Conservation (phyloP, 129 eudicot genomes). For the Cynara cardunculus region DNA sequence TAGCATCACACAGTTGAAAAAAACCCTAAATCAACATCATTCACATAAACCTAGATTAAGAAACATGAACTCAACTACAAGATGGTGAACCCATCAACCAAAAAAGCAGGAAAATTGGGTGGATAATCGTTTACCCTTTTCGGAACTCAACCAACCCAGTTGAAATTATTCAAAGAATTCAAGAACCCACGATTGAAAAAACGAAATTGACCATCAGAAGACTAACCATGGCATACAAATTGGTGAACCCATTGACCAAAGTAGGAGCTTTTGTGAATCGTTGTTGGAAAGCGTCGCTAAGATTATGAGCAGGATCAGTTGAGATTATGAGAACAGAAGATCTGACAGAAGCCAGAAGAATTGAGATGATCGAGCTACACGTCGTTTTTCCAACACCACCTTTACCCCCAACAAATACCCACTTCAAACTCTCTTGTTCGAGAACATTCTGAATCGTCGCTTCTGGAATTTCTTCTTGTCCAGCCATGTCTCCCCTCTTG, state of each 20-base stretch:
- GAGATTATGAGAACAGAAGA: slow-evolving; percentile 92
- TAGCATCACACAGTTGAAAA: background rate
- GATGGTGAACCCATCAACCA: background rate
- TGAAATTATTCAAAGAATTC: background rate
- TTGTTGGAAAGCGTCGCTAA: slow-evolving; percentile 97
- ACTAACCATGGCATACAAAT: slow-evolving; percentile 89
- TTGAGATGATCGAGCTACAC: slow-evolving; percentile 33
- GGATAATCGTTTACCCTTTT: background rate
- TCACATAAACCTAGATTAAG: background rate
- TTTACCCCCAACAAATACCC: slow-evolving; percentile 49
- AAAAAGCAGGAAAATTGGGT: background rate
- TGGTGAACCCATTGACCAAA: slow-evolving; percentile 85
- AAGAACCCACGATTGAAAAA: background rate
- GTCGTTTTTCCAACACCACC: slow-evolving; percentile 43
- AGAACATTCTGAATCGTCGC: slow-evolving; percentile 68
- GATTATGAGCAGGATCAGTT: slow-evolving; percentile 96
- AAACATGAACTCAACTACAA: background rate
- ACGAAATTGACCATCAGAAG: background rate
- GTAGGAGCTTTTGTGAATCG: slow-evolving; percentile 79
- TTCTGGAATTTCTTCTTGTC: slow-evolving; percentile 56
- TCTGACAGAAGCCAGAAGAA: slow-evolving; percentile 52
- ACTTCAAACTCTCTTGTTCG: slow-evolving; percentile 76
- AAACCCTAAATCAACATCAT: background rate
- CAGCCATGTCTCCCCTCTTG: slow-evolving; percentile 22
- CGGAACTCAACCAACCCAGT: background rate